Conservation (phyloP, 139 green algal genomes). For the Pycnococcus provasolii region DNA sequence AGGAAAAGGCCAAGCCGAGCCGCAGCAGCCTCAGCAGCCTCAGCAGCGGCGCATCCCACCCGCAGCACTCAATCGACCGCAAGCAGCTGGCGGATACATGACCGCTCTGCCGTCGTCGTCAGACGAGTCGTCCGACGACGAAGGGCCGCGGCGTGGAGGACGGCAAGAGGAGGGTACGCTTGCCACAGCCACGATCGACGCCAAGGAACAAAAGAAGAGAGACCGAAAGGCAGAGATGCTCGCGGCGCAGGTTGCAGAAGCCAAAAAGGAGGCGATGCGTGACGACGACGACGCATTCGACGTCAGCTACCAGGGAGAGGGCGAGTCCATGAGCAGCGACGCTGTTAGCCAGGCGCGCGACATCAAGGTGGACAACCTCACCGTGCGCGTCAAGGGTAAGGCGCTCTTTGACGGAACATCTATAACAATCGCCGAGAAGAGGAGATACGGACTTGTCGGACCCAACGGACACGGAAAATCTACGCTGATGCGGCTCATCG, state of each 20-base stretch:
- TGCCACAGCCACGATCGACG: neutral
- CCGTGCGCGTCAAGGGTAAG: slow-evolving; percentile 94
- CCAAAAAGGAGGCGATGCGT: slow-evolving; percentile 69
- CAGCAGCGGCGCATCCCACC: neutral
- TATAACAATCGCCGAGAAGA: slow-evolving; percentile 76
- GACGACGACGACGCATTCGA: slow-evolving; percentile 90
- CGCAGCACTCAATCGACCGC: neutral
- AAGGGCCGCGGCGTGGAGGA: slow-evolving; percentile 5
- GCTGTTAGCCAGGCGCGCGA: slow-evolving; percentile 51
- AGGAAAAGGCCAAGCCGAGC: neutral
- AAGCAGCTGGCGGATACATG: slow-evolving; percentile 53
- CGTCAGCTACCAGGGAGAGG: slow-evolving; percentile 46
- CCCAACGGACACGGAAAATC: slow-evolving; percentile 93
- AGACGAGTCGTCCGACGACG: slow-evolving; percentile 55
- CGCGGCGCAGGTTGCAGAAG: slow-evolving; percentile 29
- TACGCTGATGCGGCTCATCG: slow-evolving; percentile 91
- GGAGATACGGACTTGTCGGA: slow-evolving; percentile 39
- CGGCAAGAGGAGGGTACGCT: slow-evolving; percentile 5
- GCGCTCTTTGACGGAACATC: slow-evolving; percentile 84
- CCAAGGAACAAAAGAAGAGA: slow-evolving; percentile 22
- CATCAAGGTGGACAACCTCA: slow-evolving; percentile 93
- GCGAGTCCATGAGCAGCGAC: neutral
- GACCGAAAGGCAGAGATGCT: slow-evolving; percentile 35
- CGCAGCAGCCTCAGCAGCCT: neutral
- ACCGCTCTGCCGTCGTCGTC: slow-evolving; percentile 85